A percentile compares a stretch with the other conserved stretches of the same genome.
Conservation (phyloP, 495 filamentous ascomycete species). For the Parathielavia hyrcaniae region DNA sequence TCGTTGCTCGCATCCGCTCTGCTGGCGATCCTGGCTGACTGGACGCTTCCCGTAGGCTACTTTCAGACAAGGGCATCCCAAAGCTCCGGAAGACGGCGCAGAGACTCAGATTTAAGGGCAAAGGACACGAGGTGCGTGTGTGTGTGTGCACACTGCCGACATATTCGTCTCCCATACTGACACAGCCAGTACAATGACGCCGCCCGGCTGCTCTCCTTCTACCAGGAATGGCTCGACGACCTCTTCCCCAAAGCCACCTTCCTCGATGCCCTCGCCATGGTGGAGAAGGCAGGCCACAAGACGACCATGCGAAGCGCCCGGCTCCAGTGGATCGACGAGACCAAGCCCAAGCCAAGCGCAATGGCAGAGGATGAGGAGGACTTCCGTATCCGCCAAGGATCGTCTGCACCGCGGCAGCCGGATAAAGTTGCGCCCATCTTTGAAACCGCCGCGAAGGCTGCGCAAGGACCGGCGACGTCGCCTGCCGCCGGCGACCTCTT, state of each 20-base stretch:
- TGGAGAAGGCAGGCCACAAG: conserved; percentile 89
- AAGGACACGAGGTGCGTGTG: conserved; percentile 82
- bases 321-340: conserved; percentile 75
- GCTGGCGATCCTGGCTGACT: conserved; percentile 6
- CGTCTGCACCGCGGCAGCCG: conserved; percentile 25
- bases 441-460: conserved; percentile 26
- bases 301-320: conserved; percentile 64
- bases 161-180: background rate
- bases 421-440: conserved; percentile 46
- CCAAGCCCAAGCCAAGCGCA: conserved; percentile 45
- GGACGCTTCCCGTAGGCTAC: conserved; percentile 51
- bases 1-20: conserved; percentile 11
- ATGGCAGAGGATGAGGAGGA: conserved; percentile 45
- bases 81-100: conserved; percentile 67
- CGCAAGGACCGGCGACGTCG: conserved; percentile 25
- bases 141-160: background rate
- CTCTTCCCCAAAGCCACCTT: conserved; percentile 94
- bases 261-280: conserved; percentile 78
- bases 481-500: conserved; percentile 31
- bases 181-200: conserved; percentile 70
- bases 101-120: conserved; percentile 77
- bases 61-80: conserved; percentile 76
- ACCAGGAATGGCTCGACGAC: conserved; percentile 96
- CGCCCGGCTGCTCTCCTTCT: conserved; percentile 74
- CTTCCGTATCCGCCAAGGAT: conserved; percentile 26